Evolutionary conservation across 2,329 filamentous ascomycete genomes (phyloP).

Genomic region (Cordyceps javanica): DNA sequence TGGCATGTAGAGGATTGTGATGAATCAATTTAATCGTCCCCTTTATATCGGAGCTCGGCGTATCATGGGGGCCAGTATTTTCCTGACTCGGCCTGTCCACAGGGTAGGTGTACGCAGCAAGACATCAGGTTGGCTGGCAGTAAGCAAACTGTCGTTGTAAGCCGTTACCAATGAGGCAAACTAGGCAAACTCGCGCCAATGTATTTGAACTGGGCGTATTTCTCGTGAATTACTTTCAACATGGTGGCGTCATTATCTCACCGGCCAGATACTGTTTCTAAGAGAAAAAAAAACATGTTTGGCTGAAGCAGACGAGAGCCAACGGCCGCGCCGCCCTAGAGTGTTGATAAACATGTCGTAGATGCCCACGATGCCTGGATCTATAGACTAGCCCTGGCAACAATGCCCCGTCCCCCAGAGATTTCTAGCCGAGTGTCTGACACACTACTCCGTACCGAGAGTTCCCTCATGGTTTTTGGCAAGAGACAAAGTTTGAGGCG

Average conservation of each 20-base stretch:
- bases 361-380: not conserved
- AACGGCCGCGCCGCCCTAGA: not conserved
- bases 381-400: not conserved
- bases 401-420: not conserved
- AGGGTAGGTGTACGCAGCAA: too few relatives aligned
- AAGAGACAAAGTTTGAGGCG: constrained; percentile 10
- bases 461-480: not conserved
- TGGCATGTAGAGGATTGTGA: not conserved
- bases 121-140: too few relatives aligned
- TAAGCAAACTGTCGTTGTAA: too few relatives aligned
- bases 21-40: not conserved
- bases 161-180: too few relatives aligned
- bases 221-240: too few relatives aligned
- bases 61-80: not conserved
- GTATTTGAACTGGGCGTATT: too few relatives aligned
- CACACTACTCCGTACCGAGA: not conserved
- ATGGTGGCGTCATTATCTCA: too few relatives aligned
- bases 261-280: not conserved
- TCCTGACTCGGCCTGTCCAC: too few relatives aligned
- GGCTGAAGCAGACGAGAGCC: not conserved
- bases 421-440: not conserved
- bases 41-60: not conserved
- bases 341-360: constrained; percentile 7
- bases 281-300: not conserved
- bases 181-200: too few relatives aligned